Conservation (phyloP, 805 yeast genomes). For the Yamadazyma olivae region DNA sequence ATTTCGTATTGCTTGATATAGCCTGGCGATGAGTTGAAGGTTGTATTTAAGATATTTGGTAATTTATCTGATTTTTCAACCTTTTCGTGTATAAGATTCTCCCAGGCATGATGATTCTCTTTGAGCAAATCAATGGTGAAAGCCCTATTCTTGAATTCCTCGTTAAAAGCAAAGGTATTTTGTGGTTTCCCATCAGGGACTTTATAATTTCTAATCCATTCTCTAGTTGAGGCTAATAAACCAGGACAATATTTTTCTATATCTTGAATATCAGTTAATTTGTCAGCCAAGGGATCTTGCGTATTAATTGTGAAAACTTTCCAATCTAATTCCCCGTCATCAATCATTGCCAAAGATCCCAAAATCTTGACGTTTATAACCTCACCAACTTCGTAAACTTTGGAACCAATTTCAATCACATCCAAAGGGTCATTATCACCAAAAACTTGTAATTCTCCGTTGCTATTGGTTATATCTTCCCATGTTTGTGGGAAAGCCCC, state of each 20-base stretch:
- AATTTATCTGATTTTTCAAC: constrained; percentile 20
- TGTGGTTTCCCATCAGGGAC: constrained; percentile 97
- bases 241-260: constrained; percentile 91
- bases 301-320: constrained; percentile 83
- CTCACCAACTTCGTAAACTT: constrained; percentile 63
- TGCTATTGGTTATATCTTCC: constrained; percentile 80
- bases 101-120: constrained; percentile 87
- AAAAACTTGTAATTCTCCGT: constrained; percentile 39
- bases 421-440: constrained; percentile 50
- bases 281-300: constrained; percentile 83
- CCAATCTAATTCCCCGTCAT: constrained; percentile 90
- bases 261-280: constrained; percentile 87
- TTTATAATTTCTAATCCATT: constrained; percentile 98
- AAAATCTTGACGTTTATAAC: constrained; percentile 87
- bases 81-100: constrained; percentile 64
- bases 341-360: constrained; percentile 93
- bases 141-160: constrained; percentile 81
- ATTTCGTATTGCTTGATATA: constrained; percentile 14
- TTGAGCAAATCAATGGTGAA: constrained; percentile 82
- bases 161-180: constrained; percentile 95
- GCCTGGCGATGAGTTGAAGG: constrained; percentile 30
- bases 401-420: constrained; percentile 85
- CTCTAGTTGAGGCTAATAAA: constrained; percentile 86
- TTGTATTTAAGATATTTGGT: constrained; percentile 39
- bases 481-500: constrained; percentile 94